Base-by-base conservation (phyloP, 805 yeast genomes). In the Lachancea nothofagi region DNA sequence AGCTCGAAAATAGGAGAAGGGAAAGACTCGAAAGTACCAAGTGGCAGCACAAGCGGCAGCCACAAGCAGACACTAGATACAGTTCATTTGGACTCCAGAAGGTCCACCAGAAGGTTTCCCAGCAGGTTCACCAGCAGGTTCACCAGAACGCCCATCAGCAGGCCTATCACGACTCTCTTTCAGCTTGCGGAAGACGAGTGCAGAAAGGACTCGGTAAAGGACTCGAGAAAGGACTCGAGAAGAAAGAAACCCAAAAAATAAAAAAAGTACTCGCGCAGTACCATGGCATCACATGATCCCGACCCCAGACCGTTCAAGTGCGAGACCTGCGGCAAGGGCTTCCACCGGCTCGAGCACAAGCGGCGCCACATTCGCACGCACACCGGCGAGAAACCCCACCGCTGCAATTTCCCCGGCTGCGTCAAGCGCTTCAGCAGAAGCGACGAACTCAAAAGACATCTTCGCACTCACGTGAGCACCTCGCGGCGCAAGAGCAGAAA, bases 341-440 rank as follows among this genome's bases (percentile, higher is more conserved):
- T 82, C 57, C 86, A 80, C 55, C 67, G 90, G 42, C 59, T 82
- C 30, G 90, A 82, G 52, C 90, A 82, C 60, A 86, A 80, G 54
- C 80, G 88, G 5, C 70, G 90, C 51, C 90, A 82, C 53, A 79
- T 82, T 43, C 66, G 89, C 51, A 82, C 88, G 12, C 90, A 82
- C 54, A 82, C 90, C 0, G 90, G 90, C 21, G 89, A 83, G 53
- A 81, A 79, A 55, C 90, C 90, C 2, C 88, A 82, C 58, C 72
- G 71, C n/a, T 82, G 89, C 61, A 72, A 77, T 21, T 82, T 71
- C 48, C 83, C 83, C 0, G 83, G 83, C 0, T 82, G 90, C 58
- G 65, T 69, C 42, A 82, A 82, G 62, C 69, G 73, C 44, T 82
- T 82, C 53, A 73, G 82, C 33, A 65, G 90, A 40, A 75, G 81